Percentiles rank a stretch among this genome's conserved stretches.
Evolutionary conservation across 2,329 filamentous ascomycete species (phyloP).

Genomic region (Acrocalymma vagum): DNA sequence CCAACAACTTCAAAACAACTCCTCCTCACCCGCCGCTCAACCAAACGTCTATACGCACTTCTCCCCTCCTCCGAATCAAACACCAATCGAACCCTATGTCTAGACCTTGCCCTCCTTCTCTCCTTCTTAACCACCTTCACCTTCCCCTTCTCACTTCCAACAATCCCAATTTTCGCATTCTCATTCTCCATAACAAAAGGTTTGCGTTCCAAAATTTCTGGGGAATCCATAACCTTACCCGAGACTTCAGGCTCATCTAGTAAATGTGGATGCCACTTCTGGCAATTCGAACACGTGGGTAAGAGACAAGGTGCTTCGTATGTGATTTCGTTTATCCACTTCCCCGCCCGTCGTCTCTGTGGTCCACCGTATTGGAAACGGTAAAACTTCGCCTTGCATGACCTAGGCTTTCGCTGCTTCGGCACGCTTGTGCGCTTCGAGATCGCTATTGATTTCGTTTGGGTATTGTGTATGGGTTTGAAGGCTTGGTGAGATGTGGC

Average conservation of each 20-base stretch:
- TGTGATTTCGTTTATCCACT: conserved; percentile 11
- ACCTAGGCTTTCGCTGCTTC: background rate
- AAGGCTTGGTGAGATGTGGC: no score
- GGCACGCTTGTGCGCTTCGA: no score
- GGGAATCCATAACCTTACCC: no score
- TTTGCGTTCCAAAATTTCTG: no score
- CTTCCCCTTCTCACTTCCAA: background rate
- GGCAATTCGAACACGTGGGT: conserved; percentile 22
- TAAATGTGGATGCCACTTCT: conserved; percentile 17
- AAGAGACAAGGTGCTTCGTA: conserved; percentile 21
- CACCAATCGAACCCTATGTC: conserved; percentile 8
- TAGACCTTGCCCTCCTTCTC: conserved; percentile 2
- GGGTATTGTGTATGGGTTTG: no score
- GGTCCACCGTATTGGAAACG: conserved; percentile 28
- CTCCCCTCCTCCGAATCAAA: conserved; percentile 10
- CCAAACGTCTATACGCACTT: conserved; percentile 1
- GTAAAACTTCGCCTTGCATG: conserved; percentile 23
- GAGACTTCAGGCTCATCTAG: background rate
- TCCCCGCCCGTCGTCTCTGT: conserved; percentile 7
- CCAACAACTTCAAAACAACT: background rate
- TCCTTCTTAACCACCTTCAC: background rate
- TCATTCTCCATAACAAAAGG: background rate
- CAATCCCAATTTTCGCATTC: conserved; percentile 1
- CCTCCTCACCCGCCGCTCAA: background rate
- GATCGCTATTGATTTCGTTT: no score